Conservation (phyloP, 345 rosid genomes). For the Kernera saxatilis region DNA sequence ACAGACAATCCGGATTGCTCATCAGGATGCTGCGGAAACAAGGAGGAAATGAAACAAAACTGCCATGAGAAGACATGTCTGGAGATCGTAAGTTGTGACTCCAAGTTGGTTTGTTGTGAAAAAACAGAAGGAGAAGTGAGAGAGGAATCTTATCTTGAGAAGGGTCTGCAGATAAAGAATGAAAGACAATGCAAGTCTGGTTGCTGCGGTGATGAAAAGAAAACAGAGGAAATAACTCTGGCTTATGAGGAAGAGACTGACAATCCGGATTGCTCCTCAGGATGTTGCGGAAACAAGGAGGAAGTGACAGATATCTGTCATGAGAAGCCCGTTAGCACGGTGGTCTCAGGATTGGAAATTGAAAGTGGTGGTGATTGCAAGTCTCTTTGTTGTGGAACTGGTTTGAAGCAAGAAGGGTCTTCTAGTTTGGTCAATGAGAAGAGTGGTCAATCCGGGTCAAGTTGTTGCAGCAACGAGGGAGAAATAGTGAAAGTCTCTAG, state of each 20-base stretch:
- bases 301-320: neutral
- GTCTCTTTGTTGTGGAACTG: constrained; percentile 14
- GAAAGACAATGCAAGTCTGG: neutral
- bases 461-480: constrained; percentile 13
- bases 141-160: neutral
- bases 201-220: neutral
- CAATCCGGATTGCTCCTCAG: neutral
- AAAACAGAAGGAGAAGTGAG: neutral
- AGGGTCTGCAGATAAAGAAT: neutral
- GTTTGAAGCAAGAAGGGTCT: constrained; percentile 14
- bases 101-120: constrained; percentile 20
- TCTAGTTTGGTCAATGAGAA: neutral
- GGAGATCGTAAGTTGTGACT: constrained; percentile 9
- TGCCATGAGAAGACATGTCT: neutral
- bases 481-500: constrained; percentile 3
- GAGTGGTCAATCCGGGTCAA: neutral
- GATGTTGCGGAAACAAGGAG: constrained; percentile 1
- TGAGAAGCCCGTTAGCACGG: constrained; percentile 10
- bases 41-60: neutral
- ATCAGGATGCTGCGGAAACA: neutral
- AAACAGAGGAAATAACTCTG: constrained; percentile 1
- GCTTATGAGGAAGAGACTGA: neutral
- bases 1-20: neutral
- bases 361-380: constrained; percentile 7
- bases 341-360: neutral